Percentiles rank a stretch among this genome's conserved stretches.
Conservation (phyloP, 208 protist genomes). For the Acanthamoeba triangularis region DNA sequence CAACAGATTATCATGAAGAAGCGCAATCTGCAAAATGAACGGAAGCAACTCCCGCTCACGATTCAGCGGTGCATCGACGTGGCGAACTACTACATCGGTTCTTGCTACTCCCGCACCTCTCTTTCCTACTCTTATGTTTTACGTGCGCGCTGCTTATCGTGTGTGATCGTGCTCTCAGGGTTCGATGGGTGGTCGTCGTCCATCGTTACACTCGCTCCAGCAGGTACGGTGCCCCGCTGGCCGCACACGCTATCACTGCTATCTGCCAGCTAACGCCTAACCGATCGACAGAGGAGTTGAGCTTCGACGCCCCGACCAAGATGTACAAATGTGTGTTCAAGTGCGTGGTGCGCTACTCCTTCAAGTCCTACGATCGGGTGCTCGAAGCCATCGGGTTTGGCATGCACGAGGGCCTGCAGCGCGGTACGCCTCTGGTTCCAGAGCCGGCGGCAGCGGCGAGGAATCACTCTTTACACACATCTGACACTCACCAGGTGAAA, state of each 20-base stretch:
- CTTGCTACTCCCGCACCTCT: too few relatives aligned
- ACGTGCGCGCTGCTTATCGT: neutral
- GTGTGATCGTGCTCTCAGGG: neutral
- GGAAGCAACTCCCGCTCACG: constrained; percentile 56
- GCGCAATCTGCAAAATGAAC: constrained; percentile 38
- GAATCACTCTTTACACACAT: too few relatives aligned
- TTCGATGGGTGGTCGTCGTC: constrained; percentile 57
- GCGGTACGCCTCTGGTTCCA: too few relatives aligned
- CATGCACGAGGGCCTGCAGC: constrained; percentile 59
- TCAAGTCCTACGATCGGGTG: constrained; percentile 49
- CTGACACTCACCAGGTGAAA: neutral
- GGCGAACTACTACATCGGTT: constrained; percentile 63
- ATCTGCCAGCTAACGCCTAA: too few relatives aligned
- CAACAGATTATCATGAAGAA: constrained; percentile 60
- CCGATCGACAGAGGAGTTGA: constrained; percentile 37
- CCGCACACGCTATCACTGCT: too few relatives aligned
- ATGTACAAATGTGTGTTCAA: constrained; percentile 71
- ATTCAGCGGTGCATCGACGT: constrained; percentile 64
- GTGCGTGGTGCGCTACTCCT: constrained; percentile 43
- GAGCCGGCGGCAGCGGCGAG: too few relatives aligned
- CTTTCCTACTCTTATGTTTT: neutral
- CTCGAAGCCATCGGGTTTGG: constrained; percentile 49
- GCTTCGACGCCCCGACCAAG: constrained; percentile 8
- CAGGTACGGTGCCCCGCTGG: neutral
- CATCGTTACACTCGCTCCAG: constrained; percentile 30